These are phyloP conservation scores for Globisporangium nagaii DNA, from an alignment of 352 stramenopile genomes.

Conservation along the genomic window DNA sequence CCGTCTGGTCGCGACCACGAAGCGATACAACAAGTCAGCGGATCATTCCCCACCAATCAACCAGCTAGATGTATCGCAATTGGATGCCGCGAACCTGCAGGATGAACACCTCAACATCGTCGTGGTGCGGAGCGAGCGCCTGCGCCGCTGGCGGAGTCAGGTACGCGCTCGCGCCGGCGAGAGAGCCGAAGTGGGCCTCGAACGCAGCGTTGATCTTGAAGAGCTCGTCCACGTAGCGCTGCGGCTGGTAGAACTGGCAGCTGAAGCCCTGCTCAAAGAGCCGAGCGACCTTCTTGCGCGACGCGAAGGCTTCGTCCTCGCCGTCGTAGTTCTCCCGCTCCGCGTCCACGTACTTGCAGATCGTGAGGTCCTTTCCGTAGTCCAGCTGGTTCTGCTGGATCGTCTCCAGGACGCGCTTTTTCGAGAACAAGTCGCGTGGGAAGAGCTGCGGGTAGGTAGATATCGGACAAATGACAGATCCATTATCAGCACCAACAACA, in stretches of 20 bases:
- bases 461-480: neutral
- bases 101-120: conserved; percentile 86
- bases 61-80: no score
- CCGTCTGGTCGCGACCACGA: conserved; percentile 33
- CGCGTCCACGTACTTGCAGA: conserved; percentile 69
- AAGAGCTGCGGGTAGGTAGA: conserved; percentile 57
- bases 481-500: neutral
- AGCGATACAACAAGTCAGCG: neutral
- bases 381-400: conserved; percentile 47
- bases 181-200: conserved; percentile 66
- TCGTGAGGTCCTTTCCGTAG: conserved; percentile 63
- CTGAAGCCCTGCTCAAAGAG: conserved; percentile 71
- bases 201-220: conserved; percentile 76
- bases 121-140: conserved; percentile 80
- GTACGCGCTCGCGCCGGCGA: conserved; percentile 77
- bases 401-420: conserved; percentile 59
- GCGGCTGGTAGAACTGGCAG: conserved; percentile 87
- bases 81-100: conserved; percentile 35
- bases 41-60: neutral
- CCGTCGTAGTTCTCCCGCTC: conserved; percentile 66
- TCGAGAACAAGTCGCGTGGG: conserved; percentile 51
- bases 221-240: conserved; percentile 75
- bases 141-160: conserved; percentile 72
- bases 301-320: conserved; percentile 38
- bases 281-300: conserved; percentile 47